Evolutionary conservation across 495 filamentous ascomycete genomes (phyloP).

Genomic region (Penicillium samsonianum): DNA sequence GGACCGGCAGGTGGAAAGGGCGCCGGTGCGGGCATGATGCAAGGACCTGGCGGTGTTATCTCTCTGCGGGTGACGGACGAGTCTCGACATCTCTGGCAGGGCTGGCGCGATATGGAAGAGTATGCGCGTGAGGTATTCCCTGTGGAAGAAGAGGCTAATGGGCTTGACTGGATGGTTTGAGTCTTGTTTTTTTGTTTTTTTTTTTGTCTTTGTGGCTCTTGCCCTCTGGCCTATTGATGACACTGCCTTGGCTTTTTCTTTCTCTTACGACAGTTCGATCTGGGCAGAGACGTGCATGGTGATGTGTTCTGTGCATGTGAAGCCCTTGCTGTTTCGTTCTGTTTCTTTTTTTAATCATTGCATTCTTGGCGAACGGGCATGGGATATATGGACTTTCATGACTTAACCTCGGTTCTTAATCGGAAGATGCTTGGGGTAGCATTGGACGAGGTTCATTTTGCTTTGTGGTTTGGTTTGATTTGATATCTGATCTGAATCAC

Average conservation of each 20-base stretch:
- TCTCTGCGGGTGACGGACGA: conserved; percentile 64
- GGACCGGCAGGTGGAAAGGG: conserved; percentile 66
- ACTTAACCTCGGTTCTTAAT: conserved; percentile 26
- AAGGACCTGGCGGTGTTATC: conserved; percentile 55
- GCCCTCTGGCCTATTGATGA: conserved; percentile 8
- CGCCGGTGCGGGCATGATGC: conserved; percentile 58
- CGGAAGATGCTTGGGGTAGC: conserved; percentile 20
- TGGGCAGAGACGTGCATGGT: conserved; percentile 31
- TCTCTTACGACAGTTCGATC: conserved; percentile 22
- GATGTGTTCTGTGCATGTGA: conserved; percentile 35
- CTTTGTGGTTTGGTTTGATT: conserved; percentile 4
- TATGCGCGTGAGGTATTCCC: conserved; percentile 96
- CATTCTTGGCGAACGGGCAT: conserved; percentile 43
- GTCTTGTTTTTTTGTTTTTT: not conserved
- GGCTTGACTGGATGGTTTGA: conserved; percentile 83
- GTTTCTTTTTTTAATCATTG: conserved; percentile 25
- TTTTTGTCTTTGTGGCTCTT: conserved; percentile 1
- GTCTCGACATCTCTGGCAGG: conserved; percentile 83
- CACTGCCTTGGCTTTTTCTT: conserved; percentile 13
- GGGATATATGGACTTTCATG: conserved; percentile 36
- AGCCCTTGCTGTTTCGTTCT: conserved; percentile 23
- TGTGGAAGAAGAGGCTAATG: conserved; percentile 90
- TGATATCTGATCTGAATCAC: conserved; percentile 5
- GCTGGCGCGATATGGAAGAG: conserved; percentile 87
- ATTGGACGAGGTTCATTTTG: conserved; percentile 14